phyloP scores from a whole-genome alignment of 2,329 filamentous ascomycete genomes.

The Scopulariopsis brevicaulis region DNA sequence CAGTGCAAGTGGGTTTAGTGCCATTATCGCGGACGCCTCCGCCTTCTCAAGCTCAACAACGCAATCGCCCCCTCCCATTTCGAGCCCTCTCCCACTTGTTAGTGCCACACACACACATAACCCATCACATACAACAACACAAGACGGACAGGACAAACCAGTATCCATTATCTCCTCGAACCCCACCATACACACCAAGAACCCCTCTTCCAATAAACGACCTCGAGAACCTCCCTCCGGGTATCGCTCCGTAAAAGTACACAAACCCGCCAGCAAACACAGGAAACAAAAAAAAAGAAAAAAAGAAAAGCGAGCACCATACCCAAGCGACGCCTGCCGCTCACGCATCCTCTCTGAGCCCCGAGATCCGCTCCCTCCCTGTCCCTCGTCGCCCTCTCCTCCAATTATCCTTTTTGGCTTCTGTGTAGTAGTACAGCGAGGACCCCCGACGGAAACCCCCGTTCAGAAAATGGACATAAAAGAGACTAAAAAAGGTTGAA shows the following conservation, averaged over 20 bases:
- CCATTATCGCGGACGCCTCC: too few species aligned
- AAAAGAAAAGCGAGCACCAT: not conserved
- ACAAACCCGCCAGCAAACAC: not conserved
- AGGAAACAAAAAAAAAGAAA: too few species aligned
- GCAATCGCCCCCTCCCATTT: too few species aligned
- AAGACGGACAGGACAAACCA: not conserved
- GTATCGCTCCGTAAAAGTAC: not conserved
- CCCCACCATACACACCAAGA: not conserved
- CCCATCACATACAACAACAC: not conserved
- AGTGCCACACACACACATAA: not conserved
- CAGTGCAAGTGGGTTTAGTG: too few species aligned
- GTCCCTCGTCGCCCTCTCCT: not conserved
- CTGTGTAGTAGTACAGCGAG: constrained; percentile 1
- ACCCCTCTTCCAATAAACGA: not conserved
- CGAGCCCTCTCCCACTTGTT: too few species aligned
- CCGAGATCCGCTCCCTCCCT: not conserved
- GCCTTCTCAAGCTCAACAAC: too few species aligned
- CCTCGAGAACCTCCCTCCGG: not conserved
- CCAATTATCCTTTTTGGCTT: not conserved
- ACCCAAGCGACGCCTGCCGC: not conserved
- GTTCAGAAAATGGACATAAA: not conserved
- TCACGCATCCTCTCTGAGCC: not conserved
- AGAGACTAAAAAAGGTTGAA: not conserved
- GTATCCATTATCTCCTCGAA: not conserved
- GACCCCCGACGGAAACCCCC: not conserved